Conservation (phyloP, 192 early-diverging fungal genomes). For the Coemansia sp. region DNA sequence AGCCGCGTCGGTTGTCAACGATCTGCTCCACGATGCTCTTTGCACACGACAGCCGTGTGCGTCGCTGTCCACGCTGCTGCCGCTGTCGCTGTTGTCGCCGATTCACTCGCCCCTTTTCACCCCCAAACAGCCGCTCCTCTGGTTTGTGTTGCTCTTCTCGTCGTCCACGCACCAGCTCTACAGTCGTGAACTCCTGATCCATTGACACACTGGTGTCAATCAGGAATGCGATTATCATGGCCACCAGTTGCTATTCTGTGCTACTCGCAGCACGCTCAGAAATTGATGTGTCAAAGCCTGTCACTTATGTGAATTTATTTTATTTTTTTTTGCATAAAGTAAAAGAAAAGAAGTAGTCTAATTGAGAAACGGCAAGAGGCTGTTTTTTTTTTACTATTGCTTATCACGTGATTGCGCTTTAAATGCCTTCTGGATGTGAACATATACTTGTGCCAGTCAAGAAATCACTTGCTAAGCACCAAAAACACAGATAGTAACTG, state of each 20-base stretch:
- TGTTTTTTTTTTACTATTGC: not conserved
- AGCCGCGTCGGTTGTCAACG: conserved; percentile 52
- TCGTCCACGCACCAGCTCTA: conserved; percentile 3
- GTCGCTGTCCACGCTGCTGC: conserved; percentile 8
- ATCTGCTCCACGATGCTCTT: conserved; percentile 78
- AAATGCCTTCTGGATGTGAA: not conserved
- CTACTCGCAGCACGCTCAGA: not conserved
- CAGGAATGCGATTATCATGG: conserved; percentile 71
- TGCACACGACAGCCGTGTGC: conserved; percentile 64
- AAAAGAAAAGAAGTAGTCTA: not conserved
- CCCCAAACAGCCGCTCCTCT: conserved; percentile 41
- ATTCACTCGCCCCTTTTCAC: conserved; percentile 23
- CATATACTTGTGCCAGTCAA: not conserved
- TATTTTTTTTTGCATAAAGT: not conserved
- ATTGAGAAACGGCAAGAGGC: not conserved
- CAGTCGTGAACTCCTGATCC: conserved; percentile 56
- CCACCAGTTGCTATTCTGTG: not conserved
- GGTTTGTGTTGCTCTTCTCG: conserved; percentile 19
- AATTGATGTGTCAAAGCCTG: not conserved
- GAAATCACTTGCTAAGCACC: not conserved
- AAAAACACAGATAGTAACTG: not conserved
- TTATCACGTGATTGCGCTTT: not conserved
- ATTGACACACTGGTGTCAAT: conserved; percentile 83
- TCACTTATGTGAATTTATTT: not conserved
- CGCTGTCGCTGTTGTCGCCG: conserved; percentile 47